Base-by-base conservation (phyloP, 2,329 filamentous ascomycete species). In the Grosmannia clavigera region DNA sequence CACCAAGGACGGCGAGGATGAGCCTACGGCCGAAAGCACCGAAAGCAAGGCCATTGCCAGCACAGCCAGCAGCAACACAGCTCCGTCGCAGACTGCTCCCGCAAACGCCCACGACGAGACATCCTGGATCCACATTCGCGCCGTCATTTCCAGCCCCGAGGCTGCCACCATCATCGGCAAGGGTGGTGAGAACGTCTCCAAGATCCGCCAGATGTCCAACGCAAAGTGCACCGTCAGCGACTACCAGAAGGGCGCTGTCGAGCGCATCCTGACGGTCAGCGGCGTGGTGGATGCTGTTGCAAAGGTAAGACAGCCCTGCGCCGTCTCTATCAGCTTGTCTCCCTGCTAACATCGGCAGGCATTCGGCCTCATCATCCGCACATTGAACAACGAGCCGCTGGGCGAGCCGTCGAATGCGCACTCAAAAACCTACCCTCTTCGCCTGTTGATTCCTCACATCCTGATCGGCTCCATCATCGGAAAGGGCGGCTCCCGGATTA, bases 211-310 rank as follows among this genome's bases (percentile, higher is more conserved):
- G 72, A 81, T 96, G 76, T 96, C 94, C 58, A 92, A 91, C 68
- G 94, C 94, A 66, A 97, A 97, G 77, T 99, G 94, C 78, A 99
- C 94, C 55, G 94, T 99, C 67, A 96, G 92, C 76, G 94, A 99
- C 75, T 99, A 97, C 70, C 89, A 95, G 67, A 90, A 95, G 70
- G 94, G 94, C 66, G 94, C 94, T 60, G 92, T 97, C 40, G 94
- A 99, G 78, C 90, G 94, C 71, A 96, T 99, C 69, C 80, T 99
- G 69, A 99, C 94, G 38, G 94, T 99, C 63, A 97, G 92, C 74
- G 94, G 94, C 64, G 87, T 90, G 66, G 92, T 97, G 66, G 94
- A 99, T 76, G 92, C 92, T 67, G 92, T 92, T 65, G 94, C 94
- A 67, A 99, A 99, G 84, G 90, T 92, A 78, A 7, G 4, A 10